Base-by-base conservation (phyloP, 2,329 filamentous ascomycete species). In the Annulohypoxylon truncatum region DNA sequence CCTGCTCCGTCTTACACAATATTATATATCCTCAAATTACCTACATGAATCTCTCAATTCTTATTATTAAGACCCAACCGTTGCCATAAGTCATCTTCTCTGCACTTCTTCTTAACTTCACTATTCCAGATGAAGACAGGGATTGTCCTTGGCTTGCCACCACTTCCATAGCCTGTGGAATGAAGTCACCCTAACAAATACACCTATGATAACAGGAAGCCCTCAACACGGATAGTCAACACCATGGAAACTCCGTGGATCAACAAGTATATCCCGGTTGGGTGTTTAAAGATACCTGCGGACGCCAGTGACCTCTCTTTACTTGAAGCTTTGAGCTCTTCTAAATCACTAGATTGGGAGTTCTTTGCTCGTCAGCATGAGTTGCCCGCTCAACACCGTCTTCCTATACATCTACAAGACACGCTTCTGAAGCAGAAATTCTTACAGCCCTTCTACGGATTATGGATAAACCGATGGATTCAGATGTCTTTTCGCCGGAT, bases 401-500 rank as follows among this genome's bases (percentile, higher is more conserved):
- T 74, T 44, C 63, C 73, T n/a, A 15, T 54, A 4, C 57, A 65
- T 6, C 40, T 79, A 10, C 77, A 79, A 54, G 53, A 68, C 1
- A 57, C 51, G 0, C 70, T 83, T 2, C 66, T 81, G 9, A 68
- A 69, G 3, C 65, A 72, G 0, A 50, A 67, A 8, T 44, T 44
- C 12, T 66, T 81, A 9, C 60, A 65, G 3, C 57, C 68, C 1
- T 77, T 76, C 55, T 22, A 61, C 5, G 54, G 42, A 4, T 72
- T 86, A 1, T 78, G 82, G 35, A 48, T 54, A 6, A 74, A 74
- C 0, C 64, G 69, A 15, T 87, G 84, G 84, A 77, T 84, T 1
- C 77, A 78, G 3, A 69, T 87, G 6, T 78, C 82, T n/a, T 79
- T 83, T 47, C 71, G 72, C 2, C 20, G 75, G 2, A 72, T 69